phyloP scores from a whole-genome alignment of 2,329 filamentous ascomycete genomes.

The Phialemoniopsis sp. region DNA sequence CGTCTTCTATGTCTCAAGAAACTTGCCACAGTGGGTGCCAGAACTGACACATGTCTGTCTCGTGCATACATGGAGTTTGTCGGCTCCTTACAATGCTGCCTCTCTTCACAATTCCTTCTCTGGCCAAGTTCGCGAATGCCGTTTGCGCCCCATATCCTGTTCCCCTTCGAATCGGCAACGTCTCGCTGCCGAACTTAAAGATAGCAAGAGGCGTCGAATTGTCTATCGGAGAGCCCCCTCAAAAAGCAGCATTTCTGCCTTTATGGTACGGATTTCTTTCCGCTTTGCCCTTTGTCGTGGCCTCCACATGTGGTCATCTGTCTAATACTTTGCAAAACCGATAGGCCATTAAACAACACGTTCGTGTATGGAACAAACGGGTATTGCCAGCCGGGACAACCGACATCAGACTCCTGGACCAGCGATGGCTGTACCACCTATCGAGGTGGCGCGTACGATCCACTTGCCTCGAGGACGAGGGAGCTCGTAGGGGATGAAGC shows the following conservation, averaged over 20 bases:
- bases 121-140: no score
- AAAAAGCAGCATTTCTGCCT: slow-evolving; percentile 7
- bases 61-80: no score
- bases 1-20: no score
- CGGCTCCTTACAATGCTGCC: no score
- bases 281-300: background rate
- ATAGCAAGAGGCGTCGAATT: slow-evolving; percentile 7
- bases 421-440: slow-evolving; percentile 7
- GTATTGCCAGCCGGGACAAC: slow-evolving; percentile 1
- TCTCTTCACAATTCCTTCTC: no score
- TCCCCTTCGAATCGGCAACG: slow-evolving; percentile 6
- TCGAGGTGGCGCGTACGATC: slow-evolving; percentile 8
- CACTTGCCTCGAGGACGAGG: slow-evolving; percentile 1
- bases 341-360: slow-evolving; percentile 12
- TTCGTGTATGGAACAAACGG: slow-evolving; percentile 9
- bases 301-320: no score
- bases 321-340: background rate
- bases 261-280: slow-evolving; percentile 3
- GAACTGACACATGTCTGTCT: no score
- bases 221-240: slow-evolving; percentile 7
- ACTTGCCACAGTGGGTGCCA: no score
- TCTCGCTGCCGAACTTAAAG: slow-evolving; percentile 5
- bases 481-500: background rate
- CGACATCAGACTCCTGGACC: background rate
- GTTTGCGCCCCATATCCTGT: slow-evolving; percentile 4